Evolutionary conservation across 305 asterid genomes (phyloP).

Genomic region (Andrographis paniculata): DNA sequence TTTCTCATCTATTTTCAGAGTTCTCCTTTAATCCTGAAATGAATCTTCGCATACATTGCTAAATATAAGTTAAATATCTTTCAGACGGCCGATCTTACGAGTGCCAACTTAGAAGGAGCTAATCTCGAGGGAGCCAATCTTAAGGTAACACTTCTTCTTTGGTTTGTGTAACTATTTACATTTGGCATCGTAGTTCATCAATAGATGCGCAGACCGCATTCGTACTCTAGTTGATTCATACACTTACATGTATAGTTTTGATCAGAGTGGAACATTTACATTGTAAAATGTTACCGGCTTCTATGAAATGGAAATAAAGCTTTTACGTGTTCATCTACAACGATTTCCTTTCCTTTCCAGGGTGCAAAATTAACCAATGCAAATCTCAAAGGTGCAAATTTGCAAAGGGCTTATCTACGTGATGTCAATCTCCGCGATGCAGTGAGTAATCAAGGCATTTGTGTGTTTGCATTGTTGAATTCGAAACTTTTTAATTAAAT

Average conservation of each 20-base stretch:
- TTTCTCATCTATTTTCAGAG: conserved; percentile 10
- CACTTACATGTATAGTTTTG: too few species aligned
- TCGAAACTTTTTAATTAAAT: neutral
- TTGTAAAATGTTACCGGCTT: conserved; percentile 12
- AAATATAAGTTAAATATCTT: conserved; percentile 26
- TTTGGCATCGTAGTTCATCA: too few species aligned
- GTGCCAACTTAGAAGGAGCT: conserved; percentile 98
- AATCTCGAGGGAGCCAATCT: conserved; percentile 95
- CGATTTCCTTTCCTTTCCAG: conserved; percentile 29
- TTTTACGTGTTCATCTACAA: conserved; percentile 1
- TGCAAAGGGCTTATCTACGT: conserved; percentile 87
- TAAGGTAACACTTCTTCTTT: conserved; percentile 42
- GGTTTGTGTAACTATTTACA: conserved; percentile 4
- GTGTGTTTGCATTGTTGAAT: neutral
- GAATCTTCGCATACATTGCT: too few species aligned
- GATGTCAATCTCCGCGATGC: conserved; percentile 83
- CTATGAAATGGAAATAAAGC: neutral
- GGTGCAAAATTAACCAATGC: conserved; percentile 84
- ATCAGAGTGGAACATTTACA: too few species aligned
- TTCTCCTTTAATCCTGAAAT: conserved; percentile 10
- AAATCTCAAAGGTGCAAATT: conserved; percentile 85
- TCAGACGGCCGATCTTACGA: conserved; percentile 92
- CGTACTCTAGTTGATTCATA: too few species aligned
- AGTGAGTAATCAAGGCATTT: conserved; percentile 33
- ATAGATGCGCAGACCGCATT: too few species aligned